phyloP scores from a whole-genome alignment of 345 rosid genomes.

The Camelina neglecta region DNA sequence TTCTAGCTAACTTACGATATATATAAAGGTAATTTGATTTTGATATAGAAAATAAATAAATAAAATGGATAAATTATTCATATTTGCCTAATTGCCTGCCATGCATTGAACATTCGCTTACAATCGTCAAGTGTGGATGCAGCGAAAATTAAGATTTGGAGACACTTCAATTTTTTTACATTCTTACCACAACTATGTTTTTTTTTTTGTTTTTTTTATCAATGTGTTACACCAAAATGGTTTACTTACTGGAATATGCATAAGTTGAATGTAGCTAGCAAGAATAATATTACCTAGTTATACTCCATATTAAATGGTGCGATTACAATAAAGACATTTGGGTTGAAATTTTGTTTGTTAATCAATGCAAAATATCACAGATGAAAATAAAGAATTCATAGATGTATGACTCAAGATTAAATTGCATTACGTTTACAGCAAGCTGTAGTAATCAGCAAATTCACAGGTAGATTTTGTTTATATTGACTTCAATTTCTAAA shows the following conservation, averaged over 20 bases:
- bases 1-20: not conserved
- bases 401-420: conserved; percentile 9
- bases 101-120: not conserved
- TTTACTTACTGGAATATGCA: conserved; percentile 1
- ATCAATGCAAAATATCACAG: conserved; percentile 19
- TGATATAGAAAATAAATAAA: not conserved
- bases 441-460: conserved; percentile 24
- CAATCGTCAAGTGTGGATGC: not conserved
- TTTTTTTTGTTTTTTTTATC: not conserved
- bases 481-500: conserved; percentile 34
- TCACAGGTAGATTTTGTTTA: conserved; percentile 29
- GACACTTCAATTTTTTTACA: not conserved
- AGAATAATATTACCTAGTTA: conserved; percentile 4
- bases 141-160: not conserved
- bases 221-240: not conserved
- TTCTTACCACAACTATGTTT: not conserved
- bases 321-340: conserved; percentile 19
- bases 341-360: conserved; percentile 12
- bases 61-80: not conserved
- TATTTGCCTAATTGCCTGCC: no score
- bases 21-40: not conserved
- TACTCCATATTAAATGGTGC: conserved; percentile 12
- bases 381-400: conserved; percentile 1
- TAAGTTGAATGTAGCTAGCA: conserved; percentile 11
- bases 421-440: conserved; percentile 15